These are phyloP conservation scores for Funneliformis mosseae DNA, from an alignment of 192 early-diverging fungal genomes.

Conservation along the genomic window DNA sequence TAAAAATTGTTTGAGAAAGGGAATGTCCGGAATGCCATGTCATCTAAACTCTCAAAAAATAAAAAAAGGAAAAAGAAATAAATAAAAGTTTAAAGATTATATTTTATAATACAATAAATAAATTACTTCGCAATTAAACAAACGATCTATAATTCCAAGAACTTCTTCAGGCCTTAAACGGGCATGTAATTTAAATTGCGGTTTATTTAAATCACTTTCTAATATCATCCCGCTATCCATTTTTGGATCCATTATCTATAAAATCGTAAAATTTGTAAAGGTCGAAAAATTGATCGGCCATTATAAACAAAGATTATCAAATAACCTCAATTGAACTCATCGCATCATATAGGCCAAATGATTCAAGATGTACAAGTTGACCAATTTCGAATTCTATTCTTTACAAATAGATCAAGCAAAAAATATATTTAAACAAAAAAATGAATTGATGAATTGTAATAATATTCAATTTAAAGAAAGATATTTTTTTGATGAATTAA, in stretches of 20 bases:
- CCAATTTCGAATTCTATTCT: slow-evolving; percentile 56
- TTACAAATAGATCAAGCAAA: slow-evolving; percentile 22
- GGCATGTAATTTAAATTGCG: slow-evolving; percentile 43
- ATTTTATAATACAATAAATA: neutral
- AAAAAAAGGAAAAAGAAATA: neutral
- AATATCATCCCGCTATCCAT: slow-evolving; percentile 66
- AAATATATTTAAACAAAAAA: no score
- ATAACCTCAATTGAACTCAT: slow-evolving; percentile 62
- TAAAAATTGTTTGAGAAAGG: slow-evolving; percentile 60
- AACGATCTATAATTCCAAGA: slow-evolving; percentile 56
- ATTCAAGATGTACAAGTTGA: slow-evolving; percentile 56
- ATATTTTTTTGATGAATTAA: neutral
- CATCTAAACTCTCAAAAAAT: slow-evolving; percentile 48
- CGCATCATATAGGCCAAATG: slow-evolving; percentile 62
- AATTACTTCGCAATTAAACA: slow-evolving; percentile 55
- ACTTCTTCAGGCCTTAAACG: slow-evolving; percentile 41
- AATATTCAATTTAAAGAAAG: neutral
- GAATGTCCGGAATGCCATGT: slow-evolving; percentile 65
- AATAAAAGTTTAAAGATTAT: neutral
- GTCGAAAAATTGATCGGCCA: neutral
- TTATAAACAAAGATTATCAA: neutral
- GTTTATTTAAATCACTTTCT: slow-evolving; percentile 40
- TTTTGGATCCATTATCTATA: slow-evolving; percentile 63
- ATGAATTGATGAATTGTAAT: neutral
- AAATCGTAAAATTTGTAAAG: neutral